Evolutionary conservation across 352 stramenopile species (phyloP), one percentile per base, ranked within the genome.

Genomic region (Globisporangium iwayamae): DNA sequence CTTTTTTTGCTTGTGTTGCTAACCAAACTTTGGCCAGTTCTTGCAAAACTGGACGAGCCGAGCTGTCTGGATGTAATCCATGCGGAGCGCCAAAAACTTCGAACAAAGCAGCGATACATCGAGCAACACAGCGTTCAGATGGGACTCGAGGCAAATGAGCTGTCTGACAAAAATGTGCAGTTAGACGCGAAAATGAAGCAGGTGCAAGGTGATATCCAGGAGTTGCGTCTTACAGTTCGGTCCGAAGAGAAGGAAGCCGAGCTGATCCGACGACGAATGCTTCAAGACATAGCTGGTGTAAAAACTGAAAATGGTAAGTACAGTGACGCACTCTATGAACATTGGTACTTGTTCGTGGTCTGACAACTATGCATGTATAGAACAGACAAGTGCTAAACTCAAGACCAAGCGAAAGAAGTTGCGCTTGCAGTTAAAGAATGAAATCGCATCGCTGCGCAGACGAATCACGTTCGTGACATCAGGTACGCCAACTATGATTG

Each of bases 391-490:
- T 52, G 39, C 54, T 18, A 82, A 83, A 46, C 53, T 86, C 22
- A 81, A 83, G 39, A 56, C 60, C 4, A 83, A 86, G 54, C 67
- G 72, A 39, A 83, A 71, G 45, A 84, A 76, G 32, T 73, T 75
- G 63, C 71, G 73, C 2, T 51, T 72, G 18, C 81, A 83, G 56
- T 71, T 67, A 8, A 81, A 76, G 41, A 79, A 81, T 46, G 73
- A 86, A 56, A 77, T 79, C 36, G 65, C 56, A 43, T 84, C 75
- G 1, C 57, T 86, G 13, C 80, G 73, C 25, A 66, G 68, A 43
- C 63, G 72, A 9, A 76, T 82, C 22, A 50, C 58, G 10, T 81
- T 79, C 32, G 62, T 83, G 30, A 68, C 58, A 10, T 73, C 65
- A 45, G 75, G 78, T 83, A 70, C 28, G 48, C 20, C 8, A 28